Percentiles rank a stretch among this genome's conserved stretches.
Conservation (phyloP, 1,139 yeast genomes). For the Nakaseomyces delphensis region DNA sequence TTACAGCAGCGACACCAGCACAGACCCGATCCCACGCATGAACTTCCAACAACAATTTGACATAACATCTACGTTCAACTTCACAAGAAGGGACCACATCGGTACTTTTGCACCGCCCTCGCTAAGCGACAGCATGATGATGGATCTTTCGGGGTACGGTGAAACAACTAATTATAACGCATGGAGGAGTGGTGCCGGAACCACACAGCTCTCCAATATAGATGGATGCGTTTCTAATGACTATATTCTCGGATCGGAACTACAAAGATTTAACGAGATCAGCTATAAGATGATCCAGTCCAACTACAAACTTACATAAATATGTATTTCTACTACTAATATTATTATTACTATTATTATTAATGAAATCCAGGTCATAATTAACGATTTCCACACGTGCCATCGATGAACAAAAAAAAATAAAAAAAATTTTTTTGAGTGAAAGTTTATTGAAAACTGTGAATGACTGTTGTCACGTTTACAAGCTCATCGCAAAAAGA, state of each 20-base stretch:
- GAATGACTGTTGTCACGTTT: too few species aligned
- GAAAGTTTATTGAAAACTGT: too few species aligned
- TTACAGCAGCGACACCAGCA: not conserved
- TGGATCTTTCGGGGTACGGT: not conserved
- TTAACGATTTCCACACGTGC: too few species aligned
- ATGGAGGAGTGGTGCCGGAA: constrained; percentile 1
- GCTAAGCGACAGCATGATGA: not conserved
- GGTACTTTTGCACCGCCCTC: not conserved
- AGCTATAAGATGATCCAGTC: constrained; percentile 16
- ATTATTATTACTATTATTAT: too few species aligned
- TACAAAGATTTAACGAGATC: constrained; percentile 20
- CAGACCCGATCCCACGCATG: not conserved
- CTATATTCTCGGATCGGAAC: constrained; percentile 17
- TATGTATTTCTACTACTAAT: not conserved
- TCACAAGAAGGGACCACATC: constrained; percentile 2
- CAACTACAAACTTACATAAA: not conserved
- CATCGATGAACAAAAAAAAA: too few species aligned
- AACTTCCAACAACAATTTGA: constrained; percentile 4
- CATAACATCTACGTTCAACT: constrained; percentile 1
- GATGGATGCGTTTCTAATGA: constrained; percentile 10
- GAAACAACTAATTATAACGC: not conserved
- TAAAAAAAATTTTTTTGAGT: too few species aligned
- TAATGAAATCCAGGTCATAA: too few species aligned
- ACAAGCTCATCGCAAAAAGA: too few species aligned
- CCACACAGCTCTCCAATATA: constrained; percentile 1